Base-by-base conservation (phyloP, 2,329 filamentous ascomycete species). In the Aspergillus glaucus region DNA sequence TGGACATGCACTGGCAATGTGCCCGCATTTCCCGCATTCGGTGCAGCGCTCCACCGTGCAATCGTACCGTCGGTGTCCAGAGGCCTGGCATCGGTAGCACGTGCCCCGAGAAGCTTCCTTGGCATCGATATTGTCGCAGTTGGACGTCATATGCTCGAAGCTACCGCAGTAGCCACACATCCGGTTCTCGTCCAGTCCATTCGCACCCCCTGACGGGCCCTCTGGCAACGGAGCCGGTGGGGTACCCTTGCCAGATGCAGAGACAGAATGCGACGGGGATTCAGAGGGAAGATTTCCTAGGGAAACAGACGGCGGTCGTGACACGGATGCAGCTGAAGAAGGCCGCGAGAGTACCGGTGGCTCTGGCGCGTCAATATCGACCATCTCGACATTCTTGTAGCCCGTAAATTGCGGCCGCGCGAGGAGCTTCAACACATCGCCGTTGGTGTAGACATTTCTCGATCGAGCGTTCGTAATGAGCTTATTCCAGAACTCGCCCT, bases 401-500 rank as follows among this genome's bases (percentile, higher is more conserved):
- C 71, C 72, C 12, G 65, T 71, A 46, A 75, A 69, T 24, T 79
- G 78, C 39, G 79, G 77, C 54, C 73, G 75, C 40, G 72, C 68
- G 14, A 87, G 72, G 60, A 85, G 72, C 19, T 59, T 68, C 50
- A 74, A 62, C 2, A 86, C 63, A 60, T 87, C 75, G 10, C 81
- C 91, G 39, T 81, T 78, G 0, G 88, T 95, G 66, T 93, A 95
- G 8, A 85, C 75, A 53, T 87, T 79, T 62, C 93, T 81, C 17
- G 72, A 67, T 60, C 83, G 83, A 5, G 93, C 87, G 69, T 98
- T 87, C 30, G 86, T 79, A 46, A 98, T 88, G 40, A 98, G 78
- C 55, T 85, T 85, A 53, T 80, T 83, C 93, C 94, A 98, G 69
- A 89, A 96, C 62, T 93, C 82, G 51, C 93, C 93, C 63, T 94